Base-by-base conservation (phyloP, 2,329 filamentous ascomycete genomes). In the Claviceps capensis region DNA sequence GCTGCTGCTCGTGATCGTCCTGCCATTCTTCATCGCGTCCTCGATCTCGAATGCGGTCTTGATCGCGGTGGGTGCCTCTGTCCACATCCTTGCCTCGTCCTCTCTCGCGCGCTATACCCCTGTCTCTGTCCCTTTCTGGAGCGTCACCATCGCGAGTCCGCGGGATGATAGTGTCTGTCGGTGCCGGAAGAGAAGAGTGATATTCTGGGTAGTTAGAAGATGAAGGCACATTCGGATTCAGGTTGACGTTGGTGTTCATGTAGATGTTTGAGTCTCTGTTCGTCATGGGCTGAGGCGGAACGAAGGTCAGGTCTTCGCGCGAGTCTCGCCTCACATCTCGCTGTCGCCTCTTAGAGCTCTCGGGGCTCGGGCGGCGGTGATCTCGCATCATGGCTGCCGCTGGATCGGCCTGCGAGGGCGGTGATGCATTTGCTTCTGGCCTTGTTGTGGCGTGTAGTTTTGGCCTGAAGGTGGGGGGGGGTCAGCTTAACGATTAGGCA, bases 331-430 rank as follows among this genome's bases (percentile, higher is more conserved):
- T 62, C 42, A 55, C 54, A 53, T 67, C 62, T 55, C 61, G 61
- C 59, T 61, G 63, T 69, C 75, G 74, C 63, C 76, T 73, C 63
- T 73, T 70, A 62, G 71, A 72, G 69, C 72, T 72, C 60, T 78
- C 76, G 52, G 73, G 74, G 67, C 76, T 79, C 69, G 76, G 73
- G 61, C 72, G 74, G 64, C 75, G 75, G 66, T 71, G 68, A 62
- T 74, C 71, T 69, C 72, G 70, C 74, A 77, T 74, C 74, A 75
- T 78, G 63, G 63, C 69, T 58, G 61, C 61, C 57, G 58, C 52
- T 60, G 56, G 52, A 53, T 56, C 57, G 56, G 56, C 57, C 57
- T 16, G 42, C n/a, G 37, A 47, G 47, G 43, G 52, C 47, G 43
- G 50, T 38, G 42, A 49, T 47, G 36, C 49, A 52, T 52, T 50